Percentiles rank a stretch among this genome's conserved stretches.
phyloP scores from a whole-genome alignment of 768 basidiomycete genomes.

The Rhizopogon vesiculosus region DNA sequence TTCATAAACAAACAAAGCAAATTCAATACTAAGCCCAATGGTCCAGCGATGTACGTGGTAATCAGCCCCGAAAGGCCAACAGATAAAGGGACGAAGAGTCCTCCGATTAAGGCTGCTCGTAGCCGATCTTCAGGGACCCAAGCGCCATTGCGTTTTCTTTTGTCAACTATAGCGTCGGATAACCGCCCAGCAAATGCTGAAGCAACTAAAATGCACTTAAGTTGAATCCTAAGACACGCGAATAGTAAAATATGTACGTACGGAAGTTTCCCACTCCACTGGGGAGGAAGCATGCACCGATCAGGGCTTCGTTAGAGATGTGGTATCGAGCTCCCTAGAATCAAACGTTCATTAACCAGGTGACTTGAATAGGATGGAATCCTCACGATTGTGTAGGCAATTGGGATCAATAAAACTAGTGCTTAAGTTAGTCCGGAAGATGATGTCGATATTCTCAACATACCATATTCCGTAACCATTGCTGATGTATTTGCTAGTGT shows the following conservation, averaged over 20 bases:
- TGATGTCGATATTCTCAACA: slow-evolving; percentile 5
- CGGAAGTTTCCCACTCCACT: slow-evolving; percentile 56
- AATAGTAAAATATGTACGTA: slow-evolving; percentile 24
- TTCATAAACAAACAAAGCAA: slow-evolving; percentile 37
- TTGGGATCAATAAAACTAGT: slow-evolving; percentile 41
- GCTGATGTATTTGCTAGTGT: slow-evolving; percentile 27
- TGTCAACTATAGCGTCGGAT: slow-evolving; percentile 46
- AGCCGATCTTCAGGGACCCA: slow-evolving; percentile 65
- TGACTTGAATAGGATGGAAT: not conserved
- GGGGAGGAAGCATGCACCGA: slow-evolving; percentile 59
- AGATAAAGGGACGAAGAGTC: slow-evolving; percentile 43
- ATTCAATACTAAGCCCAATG: slow-evolving; percentile 36
- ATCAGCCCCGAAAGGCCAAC: slow-evolving; percentile 41
- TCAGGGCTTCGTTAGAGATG: slow-evolving; percentile 50
- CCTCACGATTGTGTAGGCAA: slow-evolving; percentile 58
- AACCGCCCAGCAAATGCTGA: slow-evolving; percentile 51
- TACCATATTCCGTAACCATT: slow-evolving; percentile 38
- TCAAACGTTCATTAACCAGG: not conserved
- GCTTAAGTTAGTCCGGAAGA: not conserved
- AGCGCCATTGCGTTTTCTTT: slow-evolving; percentile 41
- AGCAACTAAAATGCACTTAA: slow-evolving; percentile 34
- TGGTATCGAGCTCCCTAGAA: slow-evolving; percentile 48
- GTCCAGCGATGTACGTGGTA: slow-evolving; percentile 42
- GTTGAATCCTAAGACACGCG: not conserved
- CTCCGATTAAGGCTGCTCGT: slow-evolving; percentile 39